phyloP scores from a whole-genome alignment of 164 flowering plant species.

The Tinospora cordifolia region DNA sequence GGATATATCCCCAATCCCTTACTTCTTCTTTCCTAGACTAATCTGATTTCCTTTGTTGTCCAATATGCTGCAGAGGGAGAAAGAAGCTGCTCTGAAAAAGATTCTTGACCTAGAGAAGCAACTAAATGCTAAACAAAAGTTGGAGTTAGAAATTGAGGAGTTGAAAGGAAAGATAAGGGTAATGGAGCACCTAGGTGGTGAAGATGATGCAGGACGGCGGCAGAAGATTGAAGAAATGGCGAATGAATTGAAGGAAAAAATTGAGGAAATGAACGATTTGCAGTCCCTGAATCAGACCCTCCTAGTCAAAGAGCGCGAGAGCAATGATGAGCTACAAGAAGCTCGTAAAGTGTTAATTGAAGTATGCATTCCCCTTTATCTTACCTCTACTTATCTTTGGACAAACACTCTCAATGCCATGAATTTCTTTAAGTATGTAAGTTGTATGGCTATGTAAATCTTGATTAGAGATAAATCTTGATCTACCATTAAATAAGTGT shows the following conservation, averaged over 20 bases:
- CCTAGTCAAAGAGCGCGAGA: constrained; percentile 42
- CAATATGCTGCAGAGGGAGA: constrained; percentile 42
- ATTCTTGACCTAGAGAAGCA: constrained; percentile 47
- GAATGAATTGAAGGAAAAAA: constrained; percentile 44
- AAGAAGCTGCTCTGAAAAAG: constrained; percentile 43
- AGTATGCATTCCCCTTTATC: constrained; percentile 25
- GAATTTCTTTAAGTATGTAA: not conserved
- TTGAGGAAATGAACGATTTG: constrained; percentile 37
- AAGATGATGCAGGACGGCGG: constrained; percentile 37
- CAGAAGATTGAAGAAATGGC: constrained; percentile 34
- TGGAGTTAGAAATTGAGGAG: constrained; percentile 66
- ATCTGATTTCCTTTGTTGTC: constrained; percentile 16
- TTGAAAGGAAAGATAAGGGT: constrained; percentile 51
- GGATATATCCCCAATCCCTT: too few species aligned
- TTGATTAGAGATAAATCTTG: not conserved
- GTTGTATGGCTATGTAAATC: too few species aligned
- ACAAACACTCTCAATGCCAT: not conserved
- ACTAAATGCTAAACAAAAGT: constrained; percentile 60
- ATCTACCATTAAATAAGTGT: not conserved
- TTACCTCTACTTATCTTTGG: not conserved
- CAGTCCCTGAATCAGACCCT: constrained; percentile 43
- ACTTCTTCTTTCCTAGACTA: not conserved
- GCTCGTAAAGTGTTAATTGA: constrained; percentile 52
- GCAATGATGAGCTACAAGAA: constrained; percentile 55
- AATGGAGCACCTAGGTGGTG: constrained; percentile 53